Evolutionary conservation across 192 early-diverging fungal species (phyloP), one percentile per base, ranked within the genome.

Genomic region (Phlyctochytrium planicorne): DNA sequence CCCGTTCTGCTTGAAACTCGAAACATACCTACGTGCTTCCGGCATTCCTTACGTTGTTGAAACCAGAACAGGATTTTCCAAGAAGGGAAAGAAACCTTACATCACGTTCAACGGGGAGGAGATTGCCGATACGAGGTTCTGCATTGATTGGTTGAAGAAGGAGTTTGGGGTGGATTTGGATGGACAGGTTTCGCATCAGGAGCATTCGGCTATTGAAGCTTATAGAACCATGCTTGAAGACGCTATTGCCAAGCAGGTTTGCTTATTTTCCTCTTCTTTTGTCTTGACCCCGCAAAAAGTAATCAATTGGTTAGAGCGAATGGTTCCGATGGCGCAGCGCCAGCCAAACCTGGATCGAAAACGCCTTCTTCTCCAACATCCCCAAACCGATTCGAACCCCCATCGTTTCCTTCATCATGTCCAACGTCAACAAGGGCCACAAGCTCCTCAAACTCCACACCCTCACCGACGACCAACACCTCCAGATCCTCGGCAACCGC

Each of bases 1-100:
- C 14, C 35, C 35, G 35, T 55, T 23, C 25, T 62, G 35, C 61
- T 6, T 55, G 10, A 62, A 62, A 34, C 50, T 62, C 24, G 61
- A 62, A 25, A 62, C 61, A 6, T 62, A 62, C 61, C 50, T 62
- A 10, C 61, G 61, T 23, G 50, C 25, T 23, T 47, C 61, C 14
- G 12, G 31, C 17, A 62, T 29, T 6, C 61, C 61, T 4, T 62
- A 62, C 61, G 50, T 55, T 23, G 14, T 62, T 4, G 6, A 34
- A 10, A 55, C 34, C 12, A 17, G 33, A 6, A 47, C 50, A 6
- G 20, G 35, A 6, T 17, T 62, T 4, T 62, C 61, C 14, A 10
- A 4, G 20, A 6, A 62, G 23, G 61, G 61, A 10, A 62, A 62
- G 25, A 55, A 50, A 50, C 61, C 61, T 25, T 62, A 62, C 50